Evolutionary conservation across 1,284 basidiomycete genomes (phyloP).

Genomic region (Cutaneotrichosporon sp.): DNA sequence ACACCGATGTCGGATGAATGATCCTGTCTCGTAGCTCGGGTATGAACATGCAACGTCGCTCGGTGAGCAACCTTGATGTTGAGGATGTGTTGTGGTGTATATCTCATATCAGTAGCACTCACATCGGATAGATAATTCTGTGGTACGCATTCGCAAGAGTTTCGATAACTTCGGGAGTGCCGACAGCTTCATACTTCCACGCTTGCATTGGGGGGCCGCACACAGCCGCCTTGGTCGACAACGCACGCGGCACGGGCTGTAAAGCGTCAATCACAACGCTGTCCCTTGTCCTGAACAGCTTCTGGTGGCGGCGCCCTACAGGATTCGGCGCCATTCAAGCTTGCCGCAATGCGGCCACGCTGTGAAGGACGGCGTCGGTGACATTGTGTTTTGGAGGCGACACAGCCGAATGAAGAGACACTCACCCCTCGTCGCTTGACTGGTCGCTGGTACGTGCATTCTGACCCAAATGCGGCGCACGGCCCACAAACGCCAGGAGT

Average conservation of each 20-base stretch:
- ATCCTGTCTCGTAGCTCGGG: too few relatives aligned
- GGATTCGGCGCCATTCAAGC: too few relatives aligned
- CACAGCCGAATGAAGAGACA: too few relatives aligned
- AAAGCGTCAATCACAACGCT: not conserved
- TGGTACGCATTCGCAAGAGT: constrained; percentile 29
- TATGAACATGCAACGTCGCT: too few relatives aligned
- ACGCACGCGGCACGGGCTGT: constrained; percentile 7
- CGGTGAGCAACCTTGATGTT: too few relatives aligned
- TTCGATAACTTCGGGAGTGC: constrained; percentile 28
- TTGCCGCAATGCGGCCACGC: too few relatives aligned
- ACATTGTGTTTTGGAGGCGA: too few relatives aligned
- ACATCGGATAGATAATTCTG: constrained; percentile 41
- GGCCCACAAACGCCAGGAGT: constrained; percentile 32
- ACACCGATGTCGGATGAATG: too few relatives aligned
- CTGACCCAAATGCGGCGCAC: constrained; percentile 36
- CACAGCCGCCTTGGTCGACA: not conserved
- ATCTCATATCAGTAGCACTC: constrained; percentile 1
- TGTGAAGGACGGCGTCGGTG: too few relatives aligned
- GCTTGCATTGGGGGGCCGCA: not conserved
- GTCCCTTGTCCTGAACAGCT: too few relatives aligned
- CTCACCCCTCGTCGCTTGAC: constrained; percentile 43
- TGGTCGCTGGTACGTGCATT: constrained; percentile 44
- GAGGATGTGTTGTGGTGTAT: too few relatives aligned
- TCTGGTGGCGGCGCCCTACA: too few relatives aligned
- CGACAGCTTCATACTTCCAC: constrained; percentile 35